phyloP scores from a whole-genome alignment of 768 basidiomycete genomes.

The Pleurotus eryngii region DNA sequence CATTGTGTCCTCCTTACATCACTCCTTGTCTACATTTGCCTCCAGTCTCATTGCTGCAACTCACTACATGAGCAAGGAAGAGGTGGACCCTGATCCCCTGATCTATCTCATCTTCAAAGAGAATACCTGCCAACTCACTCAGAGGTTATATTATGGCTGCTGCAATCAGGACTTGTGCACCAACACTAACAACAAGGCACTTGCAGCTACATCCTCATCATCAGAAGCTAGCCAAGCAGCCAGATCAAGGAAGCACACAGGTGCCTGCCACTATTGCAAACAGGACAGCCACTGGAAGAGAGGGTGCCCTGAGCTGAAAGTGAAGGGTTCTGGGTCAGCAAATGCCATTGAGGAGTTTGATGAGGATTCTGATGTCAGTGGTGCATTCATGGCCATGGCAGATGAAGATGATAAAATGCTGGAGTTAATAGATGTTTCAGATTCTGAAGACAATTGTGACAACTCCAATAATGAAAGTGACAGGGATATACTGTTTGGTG shows the following conservation, averaged over 20 bases:
- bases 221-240: background rate
- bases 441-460: too few relatives aligned
- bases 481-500: slow-evolving; percentile 5
- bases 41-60: background rate
- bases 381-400: background rate
- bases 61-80: background rate
- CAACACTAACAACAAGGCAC: slow-evolving; percentile 25
- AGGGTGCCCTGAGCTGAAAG: background rate
- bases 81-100: slow-evolving; percentile 17
- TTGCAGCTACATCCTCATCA: slow-evolving; percentile 2
- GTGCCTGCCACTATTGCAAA: background rate
- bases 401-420: background rate
- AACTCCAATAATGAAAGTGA: background rate
- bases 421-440: too few relatives aligned
- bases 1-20: slow-evolving; percentile 28
- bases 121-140: slow-evolving; percentile 17
- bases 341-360: background rate
- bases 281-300: background rate
- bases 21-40: slow-evolving; percentile 23
- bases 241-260: background rate
- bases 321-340: background rate
- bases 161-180: slow-evolving; percentile 20
- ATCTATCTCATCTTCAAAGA: slow-evolving; percentile 26
- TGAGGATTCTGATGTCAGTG: background rate
- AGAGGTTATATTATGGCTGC: slow-evolving; percentile 13